phyloP scores from a whole-genome alignment of 169 alveolate genomes.

The Hepatocystis sp. region DNA sequence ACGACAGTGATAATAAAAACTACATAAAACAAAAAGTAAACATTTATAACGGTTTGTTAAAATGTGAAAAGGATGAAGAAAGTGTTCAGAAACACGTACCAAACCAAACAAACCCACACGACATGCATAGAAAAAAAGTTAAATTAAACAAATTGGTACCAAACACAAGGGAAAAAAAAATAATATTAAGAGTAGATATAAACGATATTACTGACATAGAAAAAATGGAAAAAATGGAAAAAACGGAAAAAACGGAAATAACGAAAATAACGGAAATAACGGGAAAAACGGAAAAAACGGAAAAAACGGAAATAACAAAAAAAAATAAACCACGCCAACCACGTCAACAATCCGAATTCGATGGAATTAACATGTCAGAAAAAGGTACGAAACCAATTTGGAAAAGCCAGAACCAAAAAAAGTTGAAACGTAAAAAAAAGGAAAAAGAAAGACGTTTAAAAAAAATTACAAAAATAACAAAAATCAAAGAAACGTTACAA shows the following conservation, averaged over 20 bases:
- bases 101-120: too few species aligned
- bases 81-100: not conserved
- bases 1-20: too few species aligned
- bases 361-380: too few species aligned
- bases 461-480: slow-evolving; percentile 25
- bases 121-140: too few species aligned
- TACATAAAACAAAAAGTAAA: too few species aligned
- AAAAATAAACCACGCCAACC: too few species aligned
- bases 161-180: too few species aligned
- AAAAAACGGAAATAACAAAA: not conserved
- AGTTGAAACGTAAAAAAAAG: slow-evolving; percentile 6
- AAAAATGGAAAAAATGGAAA: slow-evolving; percentile 6
- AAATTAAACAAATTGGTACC: too few species aligned
- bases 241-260: not conserved
- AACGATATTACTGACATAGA: slow-evolving; percentile 1
- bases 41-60: too few species aligned
- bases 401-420: slow-evolving; percentile 6
- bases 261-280: not conserved
- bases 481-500: slow-evolving; percentile 5
- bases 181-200: too few species aligned
- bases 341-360: too few species aligned
- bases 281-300: not conserved
- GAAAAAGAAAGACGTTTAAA: slow-evolving; percentile 6
- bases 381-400: not conserved
- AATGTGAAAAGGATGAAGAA: not conserved